phyloP scores from a whole-genome alignment of 305 asterid species.

The Solanum chacoense region DNA sequence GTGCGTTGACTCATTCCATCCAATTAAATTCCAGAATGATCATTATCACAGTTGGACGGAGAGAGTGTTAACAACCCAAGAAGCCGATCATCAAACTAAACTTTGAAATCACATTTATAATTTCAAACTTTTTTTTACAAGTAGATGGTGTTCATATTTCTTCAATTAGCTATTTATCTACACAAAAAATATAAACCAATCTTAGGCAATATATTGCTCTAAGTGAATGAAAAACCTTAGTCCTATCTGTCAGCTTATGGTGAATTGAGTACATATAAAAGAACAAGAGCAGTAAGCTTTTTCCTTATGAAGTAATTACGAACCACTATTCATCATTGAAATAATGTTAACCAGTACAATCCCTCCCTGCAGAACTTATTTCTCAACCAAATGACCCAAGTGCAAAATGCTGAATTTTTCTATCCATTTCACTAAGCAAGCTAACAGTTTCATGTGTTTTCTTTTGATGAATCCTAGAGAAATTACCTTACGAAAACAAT shows the following conservation, averaged over 20 bases:
- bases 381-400: neutral
- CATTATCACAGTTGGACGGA: neutral
- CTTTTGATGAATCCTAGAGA: neutral
- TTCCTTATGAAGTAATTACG: neutral
- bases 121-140: neutral
- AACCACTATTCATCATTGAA: neutral
- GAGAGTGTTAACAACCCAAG: neutral
- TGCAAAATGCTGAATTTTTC: neutral
- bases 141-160: neutral
- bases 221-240: neutral
- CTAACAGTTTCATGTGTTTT: neutral
- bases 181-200: neutral
- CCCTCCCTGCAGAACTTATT: neutral
- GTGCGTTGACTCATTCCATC: neutral
- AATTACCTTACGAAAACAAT: neutral
- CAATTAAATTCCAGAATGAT: neutral
- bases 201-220: neutral
- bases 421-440: neutral
- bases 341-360: neutral
- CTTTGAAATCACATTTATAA: neutral
- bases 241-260: neutral
- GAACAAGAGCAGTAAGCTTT: neutral
- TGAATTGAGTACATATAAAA: neutral
- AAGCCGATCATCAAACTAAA: neutral
- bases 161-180: neutral